These are phyloP conservation scores for Oryza longistaminata DNA, from an alignment of 176 grass and related monocot genomes.

Conservation along the genomic window DNA sequence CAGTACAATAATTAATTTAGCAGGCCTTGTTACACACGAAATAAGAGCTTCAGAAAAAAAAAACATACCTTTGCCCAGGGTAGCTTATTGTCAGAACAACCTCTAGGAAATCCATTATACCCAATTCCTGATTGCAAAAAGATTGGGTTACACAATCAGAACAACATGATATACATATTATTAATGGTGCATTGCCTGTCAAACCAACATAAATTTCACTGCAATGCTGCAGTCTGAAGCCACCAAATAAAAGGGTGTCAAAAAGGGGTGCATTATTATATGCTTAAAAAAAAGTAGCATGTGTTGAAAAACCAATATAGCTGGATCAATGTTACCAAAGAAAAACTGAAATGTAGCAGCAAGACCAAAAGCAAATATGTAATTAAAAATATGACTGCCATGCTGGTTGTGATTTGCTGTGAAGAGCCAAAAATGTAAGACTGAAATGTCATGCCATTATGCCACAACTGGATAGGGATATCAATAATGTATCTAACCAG, in stretches of 20 bases:
- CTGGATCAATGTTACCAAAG: not conserved
- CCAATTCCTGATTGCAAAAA: slow-evolving; percentile 75
- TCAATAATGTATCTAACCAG: not conserved
- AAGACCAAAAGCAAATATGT: not conserved
- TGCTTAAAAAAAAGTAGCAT: not conserved
- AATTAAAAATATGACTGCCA: not conserved
- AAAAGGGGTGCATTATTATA: not conserved
- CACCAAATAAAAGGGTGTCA: not conserved
- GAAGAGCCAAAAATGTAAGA: not conserved
- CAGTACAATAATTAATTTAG: slow-evolving; percentile 2
- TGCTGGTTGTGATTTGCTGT: not conserved
- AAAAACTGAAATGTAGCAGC: not conserved
- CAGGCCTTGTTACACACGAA: not conserved
- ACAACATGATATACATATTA: not conserved
- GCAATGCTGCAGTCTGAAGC: not conserved
- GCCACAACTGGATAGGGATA: not conserved
- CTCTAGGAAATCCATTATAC: slow-evolving; percentile 97
- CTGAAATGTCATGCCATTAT: not conserved
- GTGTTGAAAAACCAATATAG: not conserved
- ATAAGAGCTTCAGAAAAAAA: slow-evolving; percentile 3
- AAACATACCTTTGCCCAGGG: slow-evolving; percentile 88
- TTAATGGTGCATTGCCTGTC: not conserved
- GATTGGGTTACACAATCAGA: not conserved
- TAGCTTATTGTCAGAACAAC: slow-evolving; percentile 96
- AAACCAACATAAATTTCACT: not conserved